Evolutionary conservation across 208 protist species (phyloP).

Genomic region (Crithidia brevicula): DNA sequence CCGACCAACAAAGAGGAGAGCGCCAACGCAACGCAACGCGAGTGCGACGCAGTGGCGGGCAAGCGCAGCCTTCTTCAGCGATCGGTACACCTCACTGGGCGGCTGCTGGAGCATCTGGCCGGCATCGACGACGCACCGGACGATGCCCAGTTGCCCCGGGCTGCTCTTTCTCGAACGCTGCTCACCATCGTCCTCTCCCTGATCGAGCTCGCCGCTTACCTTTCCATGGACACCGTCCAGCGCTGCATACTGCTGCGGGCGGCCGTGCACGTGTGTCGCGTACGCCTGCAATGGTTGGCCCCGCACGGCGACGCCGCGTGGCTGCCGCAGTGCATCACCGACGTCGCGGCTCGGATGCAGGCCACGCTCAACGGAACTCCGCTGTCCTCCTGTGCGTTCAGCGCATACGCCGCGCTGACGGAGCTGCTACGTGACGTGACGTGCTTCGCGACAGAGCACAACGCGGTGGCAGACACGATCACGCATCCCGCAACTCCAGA

Average conservation of each 20-base stretch:
- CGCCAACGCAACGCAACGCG: too few relatives aligned
- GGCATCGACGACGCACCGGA: constrained; percentile 1
- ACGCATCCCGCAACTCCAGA: neutral
- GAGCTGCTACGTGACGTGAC: constrained; percentile 14
- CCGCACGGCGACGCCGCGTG: constrained; percentile 1
- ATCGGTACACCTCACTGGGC: constrained; percentile 12
- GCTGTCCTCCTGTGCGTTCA: constrained; percentile 14
- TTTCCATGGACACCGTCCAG: constrained; percentile 18
- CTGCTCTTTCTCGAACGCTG: constrained; percentile 14
- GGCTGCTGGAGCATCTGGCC: constrained; percentile 19
- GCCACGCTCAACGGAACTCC: constrained; percentile 13
- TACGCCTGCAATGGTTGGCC: constrained; percentile 7
- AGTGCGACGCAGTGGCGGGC: neutral
- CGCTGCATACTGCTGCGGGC: constrained; percentile 27
- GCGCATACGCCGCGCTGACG: constrained; percentile 17
- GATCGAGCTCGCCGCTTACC: constrained; percentile 23
- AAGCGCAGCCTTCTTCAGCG: constrained; percentile 5
- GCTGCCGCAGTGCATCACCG: constrained; percentile 24
- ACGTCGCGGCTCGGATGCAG: constrained; percentile 27
- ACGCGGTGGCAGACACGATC: neutral
- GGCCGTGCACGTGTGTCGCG: constrained; percentile 21
- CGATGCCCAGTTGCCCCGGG: constrained; percentile 6
- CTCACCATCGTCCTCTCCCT: constrained; percentile 27
- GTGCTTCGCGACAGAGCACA: neutral
- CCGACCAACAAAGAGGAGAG: neutral